These are phyloP conservation scores for Carallia pectinifolia DNA, from an alignment of 345 rosid species.

Conservation along the genomic window DNA sequence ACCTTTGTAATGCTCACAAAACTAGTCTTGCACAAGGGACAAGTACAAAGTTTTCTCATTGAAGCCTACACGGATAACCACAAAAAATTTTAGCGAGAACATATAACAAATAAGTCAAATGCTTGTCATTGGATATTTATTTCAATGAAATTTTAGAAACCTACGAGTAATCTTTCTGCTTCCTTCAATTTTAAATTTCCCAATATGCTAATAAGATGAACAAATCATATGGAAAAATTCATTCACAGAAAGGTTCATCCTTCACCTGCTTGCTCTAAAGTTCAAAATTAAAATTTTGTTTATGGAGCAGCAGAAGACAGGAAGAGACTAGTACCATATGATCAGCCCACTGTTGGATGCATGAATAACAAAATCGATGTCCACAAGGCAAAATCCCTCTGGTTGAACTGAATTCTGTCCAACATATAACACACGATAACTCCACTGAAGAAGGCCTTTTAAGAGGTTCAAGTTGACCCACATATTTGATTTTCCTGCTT, in stretches of 20 bases:
- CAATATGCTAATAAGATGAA: no score
- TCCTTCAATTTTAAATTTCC: no score
- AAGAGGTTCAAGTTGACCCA: slow-evolving; percentile 24
- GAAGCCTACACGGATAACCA: slow-evolving; percentile 45
- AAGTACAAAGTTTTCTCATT: slow-evolving; percentile 54
- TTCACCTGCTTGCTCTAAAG: background rate
- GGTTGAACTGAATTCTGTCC: slow-evolving; percentile 81
- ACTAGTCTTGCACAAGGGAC: slow-evolving; percentile 84
- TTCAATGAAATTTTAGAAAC: no score
- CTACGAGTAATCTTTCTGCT: no score
- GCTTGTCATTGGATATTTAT: no score
- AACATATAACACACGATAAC: slow-evolving; percentile 86
- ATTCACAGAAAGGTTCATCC: no score
- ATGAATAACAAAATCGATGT: slow-evolving; percentile 90
- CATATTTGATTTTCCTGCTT: slow-evolving; percentile 20
- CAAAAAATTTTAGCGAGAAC: background rate
- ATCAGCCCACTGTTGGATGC: slow-evolving; percentile 83
- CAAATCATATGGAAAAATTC: no score
- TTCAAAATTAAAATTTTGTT: background rate
- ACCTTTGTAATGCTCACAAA: slow-evolving; percentile 66
- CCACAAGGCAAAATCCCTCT: slow-evolving; percentile 92
- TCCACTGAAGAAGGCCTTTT: slow-evolving; percentile 38
- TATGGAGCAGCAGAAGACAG: background rate
- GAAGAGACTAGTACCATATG: slow-evolving; percentile 51
- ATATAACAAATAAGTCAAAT: no score